Base-by-base conservation (phyloP, 2,329 filamentous ascomycete species). In the Trichoderma koningiopsis region DNA sequence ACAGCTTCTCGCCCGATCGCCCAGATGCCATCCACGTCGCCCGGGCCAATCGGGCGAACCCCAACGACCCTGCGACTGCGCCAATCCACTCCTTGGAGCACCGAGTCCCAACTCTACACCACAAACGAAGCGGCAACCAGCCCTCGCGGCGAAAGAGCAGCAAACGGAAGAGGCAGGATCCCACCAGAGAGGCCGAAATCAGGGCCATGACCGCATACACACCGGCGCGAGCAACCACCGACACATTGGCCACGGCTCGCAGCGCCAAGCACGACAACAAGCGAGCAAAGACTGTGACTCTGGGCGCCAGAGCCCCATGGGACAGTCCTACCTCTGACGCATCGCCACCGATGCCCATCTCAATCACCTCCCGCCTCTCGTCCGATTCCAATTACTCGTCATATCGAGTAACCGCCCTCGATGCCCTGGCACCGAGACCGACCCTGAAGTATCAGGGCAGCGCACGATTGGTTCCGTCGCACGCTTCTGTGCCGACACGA, bases 181-280 rank as follows among this genome's bases (percentile, higher is more conserved):
- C 89, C 76, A 86, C 91, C 70, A 87, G 95, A 69, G 94, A 97
- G 80, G 92, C 92, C 71, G 93, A 97, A 80, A 94, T 97, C 76
- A 92, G 90, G 77, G 89, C 92, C 66, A 92, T 97, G 91, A 92
- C 88, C 76, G 87, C 88, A 52, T 87, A 86, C 71, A 86, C 90
- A 73, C 89, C 92, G 6, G 82, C 89, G 65, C 87, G 92, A 63
- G 85, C 89, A 6, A 85, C 86, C 13, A 85, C 86, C 59, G 86
- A 89, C 70, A 83, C 84, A 37, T 87, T 86, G 78, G 86, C 86
- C 65, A 83, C 88, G 85, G 91, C 57, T 86, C 88, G 70, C 86
- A 84, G 1, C 79, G 85, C 75, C 22, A 67, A 67, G 84, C 83
- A 84, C 78, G 86, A 93, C 73, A 92, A 87, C 76, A 91, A 89